Evolutionary conservation across 2,329 filamentous ascomycete species (phyloP).

Genomic region (Chaetomiaceae sp.): DNA sequence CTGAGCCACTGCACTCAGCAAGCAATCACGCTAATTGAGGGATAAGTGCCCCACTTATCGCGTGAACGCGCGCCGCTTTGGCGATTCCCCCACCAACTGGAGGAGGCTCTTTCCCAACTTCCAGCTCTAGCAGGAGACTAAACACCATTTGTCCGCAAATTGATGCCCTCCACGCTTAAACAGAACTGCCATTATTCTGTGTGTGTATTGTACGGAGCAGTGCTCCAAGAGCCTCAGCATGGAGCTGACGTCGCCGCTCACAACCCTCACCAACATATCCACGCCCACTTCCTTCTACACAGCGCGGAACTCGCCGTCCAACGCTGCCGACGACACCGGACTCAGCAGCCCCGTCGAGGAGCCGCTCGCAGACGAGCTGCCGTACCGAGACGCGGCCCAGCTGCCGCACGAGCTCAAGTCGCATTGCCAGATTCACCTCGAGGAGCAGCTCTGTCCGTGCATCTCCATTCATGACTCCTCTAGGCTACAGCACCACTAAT

Average conservation of each 20-base stretch:
- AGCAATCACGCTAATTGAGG: neutral
- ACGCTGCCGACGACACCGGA: constrained; percentile 13
- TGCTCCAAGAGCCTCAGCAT: constrained; percentile 2
- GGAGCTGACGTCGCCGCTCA: constrained; percentile 19
- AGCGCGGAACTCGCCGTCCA: constrained; percentile 12
- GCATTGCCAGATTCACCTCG: constrained; percentile 65
- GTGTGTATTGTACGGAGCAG: neutral
- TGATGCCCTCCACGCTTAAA: neutral
- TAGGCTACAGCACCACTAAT: no score
- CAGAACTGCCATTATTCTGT: neutral
- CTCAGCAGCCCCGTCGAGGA: constrained; percentile 17
- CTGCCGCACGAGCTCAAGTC: constrained; percentile 59
- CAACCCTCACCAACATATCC: constrained; percentile 17
- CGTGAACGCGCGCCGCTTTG: constrained; percentile 12
- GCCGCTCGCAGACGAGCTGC: neutral
- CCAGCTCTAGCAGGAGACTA: no score
- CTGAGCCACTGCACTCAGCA: no score
- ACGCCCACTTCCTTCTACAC: constrained; percentile 22
- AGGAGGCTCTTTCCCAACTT: no score
- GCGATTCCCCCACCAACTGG: no score
- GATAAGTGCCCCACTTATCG: constrained; percentile 6
- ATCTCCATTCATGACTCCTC: neutral
- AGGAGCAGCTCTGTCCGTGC: constrained; percentile 55
- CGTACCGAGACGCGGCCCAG: constrained; percentile 48
- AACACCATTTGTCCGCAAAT: no score